Evolutionary conservation across 1,284 basidiomycete species (phyloP), one percentile per base, ranked within the genome.

Genomic region (Melampsora americana): DNA sequence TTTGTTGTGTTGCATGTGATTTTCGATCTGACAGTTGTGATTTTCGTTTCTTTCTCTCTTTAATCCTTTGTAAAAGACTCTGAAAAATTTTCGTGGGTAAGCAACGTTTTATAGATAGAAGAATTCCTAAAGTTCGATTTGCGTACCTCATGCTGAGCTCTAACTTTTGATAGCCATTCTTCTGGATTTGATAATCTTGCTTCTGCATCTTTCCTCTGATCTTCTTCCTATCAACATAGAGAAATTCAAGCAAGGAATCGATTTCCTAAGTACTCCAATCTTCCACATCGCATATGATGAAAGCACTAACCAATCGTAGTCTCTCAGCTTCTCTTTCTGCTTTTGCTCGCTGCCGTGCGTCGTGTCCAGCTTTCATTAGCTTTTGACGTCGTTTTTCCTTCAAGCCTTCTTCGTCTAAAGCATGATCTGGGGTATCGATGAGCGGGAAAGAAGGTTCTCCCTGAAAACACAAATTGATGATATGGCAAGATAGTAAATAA

Each of bases 361-460:
- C 96, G 83, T 91, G 95, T 0, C 93, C 93, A 0, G 95, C 93
- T 84, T 97, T 99, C 85, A 96, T 86, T 48, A 99, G 86, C 78
- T 89, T 90, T 83, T 99, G 96, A 79, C 90, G 91, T 80, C 90
- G 90, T 85, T 99, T 99, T 83, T 99, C 96, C 83, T 93, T 97
- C 65, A 98, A 81, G 18, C 89, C 88, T 65, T 97, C 95, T 82
- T 98, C 95, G 80, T 93, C 93, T 26, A 99, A 87, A 87, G 96
- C 91, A 23, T 88, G 90, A 83, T 99, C 96, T 0, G 94, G 93
- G 0, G 92, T 86, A 80, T 97, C 93, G 18, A 95, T 85, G 1
- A 99, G 86, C 6, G 93, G 93, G 85, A 95, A 99, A 0, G 88
- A 88, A 0, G 89, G 86, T 9, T 90, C 90, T 77, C 93, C 93